Conservation (phyloP, 768 basidiomycete genomes). For the Leccinellum luteum region DNA sequence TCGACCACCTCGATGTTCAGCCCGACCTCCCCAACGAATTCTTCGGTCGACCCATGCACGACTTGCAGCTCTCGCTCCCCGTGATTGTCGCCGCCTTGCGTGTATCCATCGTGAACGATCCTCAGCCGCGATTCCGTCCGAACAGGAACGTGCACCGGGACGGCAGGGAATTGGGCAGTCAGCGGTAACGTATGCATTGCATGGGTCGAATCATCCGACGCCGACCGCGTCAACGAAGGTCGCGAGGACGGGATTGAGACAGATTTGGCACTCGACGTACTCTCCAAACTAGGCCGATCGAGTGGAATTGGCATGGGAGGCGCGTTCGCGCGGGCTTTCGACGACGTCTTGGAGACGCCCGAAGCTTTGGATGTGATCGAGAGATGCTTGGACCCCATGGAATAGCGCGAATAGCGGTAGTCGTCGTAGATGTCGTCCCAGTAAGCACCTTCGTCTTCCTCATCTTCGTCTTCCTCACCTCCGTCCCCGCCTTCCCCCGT, state of each 20-base stretch:
- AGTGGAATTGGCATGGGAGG: constrained; percentile 28
- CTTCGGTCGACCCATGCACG: constrained; percentile 21
- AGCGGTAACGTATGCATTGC: constrained; percentile 19
- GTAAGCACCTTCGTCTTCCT: constrained; percentile 36
- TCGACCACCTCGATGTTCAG: constrained; percentile 16
- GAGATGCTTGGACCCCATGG: constrained; percentile 38
- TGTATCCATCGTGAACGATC: constrained; percentile 27
- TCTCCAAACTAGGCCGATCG: constrained; percentile 29
- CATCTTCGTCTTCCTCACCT: constrained; percentile 16
- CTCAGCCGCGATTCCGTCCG: constrained; percentile 32
- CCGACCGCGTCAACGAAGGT: constrained; percentile 19
- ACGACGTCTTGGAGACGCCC: constrained; percentile 25
- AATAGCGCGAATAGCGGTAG: constrained; percentile 69
- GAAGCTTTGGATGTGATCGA: constrained; percentile 23
- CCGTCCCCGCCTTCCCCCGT: constrained; percentile 10
- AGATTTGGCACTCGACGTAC: constrained; percentile 18
- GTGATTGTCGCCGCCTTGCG: constrained; percentile 18
- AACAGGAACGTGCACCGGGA: constrained; percentile 29
- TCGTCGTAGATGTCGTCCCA: constrained; percentile 86
- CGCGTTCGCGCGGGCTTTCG: constrained; percentile 19
- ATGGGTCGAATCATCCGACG: constrained; percentile 25
- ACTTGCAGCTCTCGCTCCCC: constrained; percentile 17
- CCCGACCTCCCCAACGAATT: neutral
- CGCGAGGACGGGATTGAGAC: constrained; percentile 15
- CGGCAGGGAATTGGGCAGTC: constrained; percentile 31